Percentiles rank a stretch among this genome's conserved stretches.
Evolutionary conservation across 768 basidiomycete species (phyloP).

Genomic region (Sarcodon aspratus): DNA sequence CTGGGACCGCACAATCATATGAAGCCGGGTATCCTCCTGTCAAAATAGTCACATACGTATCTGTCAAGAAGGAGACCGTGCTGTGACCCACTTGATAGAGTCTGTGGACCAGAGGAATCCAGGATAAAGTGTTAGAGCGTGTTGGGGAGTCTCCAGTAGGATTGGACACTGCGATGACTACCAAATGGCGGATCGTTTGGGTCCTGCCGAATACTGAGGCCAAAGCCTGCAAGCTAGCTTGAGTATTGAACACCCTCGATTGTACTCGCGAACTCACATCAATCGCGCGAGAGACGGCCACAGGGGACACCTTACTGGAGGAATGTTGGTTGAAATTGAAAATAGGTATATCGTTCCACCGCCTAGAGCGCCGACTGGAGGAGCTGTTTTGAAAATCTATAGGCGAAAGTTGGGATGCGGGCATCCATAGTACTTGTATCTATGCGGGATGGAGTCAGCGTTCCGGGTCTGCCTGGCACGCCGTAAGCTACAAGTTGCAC

Average conservation of each 20-base stretch:
- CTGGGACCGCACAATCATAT: slow-evolving; percentile 39
- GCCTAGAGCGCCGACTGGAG: not conserved
- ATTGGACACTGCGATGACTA: slow-evolving; percentile 41
- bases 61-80: slow-evolving; percentile 29
- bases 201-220: slow-evolving; percentile 1
- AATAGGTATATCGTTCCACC: slow-evolving; percentile 9
- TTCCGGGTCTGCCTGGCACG: too few species aligned
- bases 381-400: slow-evolving; percentile 3
- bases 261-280: slow-evolving; percentile 5
- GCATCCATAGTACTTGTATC: slow-evolving; percentile 16
- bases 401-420: slow-evolving; percentile 8
- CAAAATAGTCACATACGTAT: slow-evolving; percentile 16
- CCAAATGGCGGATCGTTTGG: slow-evolving; percentile 32
- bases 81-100: slow-evolving; percentile 13
- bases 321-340: slow-evolving; percentile 7
- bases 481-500: slow-evolving; percentile 1
- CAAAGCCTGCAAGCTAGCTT: slow-evolving; percentile 5
- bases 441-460: slow-evolving; percentile 1
- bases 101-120: slow-evolving; percentile 7
- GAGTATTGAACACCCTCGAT: not conserved
- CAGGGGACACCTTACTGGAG: slow-evolving; percentile 8
- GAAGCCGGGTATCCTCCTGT: slow-evolving; percentile 45
- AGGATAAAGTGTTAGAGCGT: not conserved
- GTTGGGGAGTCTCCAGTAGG: slow-evolving; percentile 20
- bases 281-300: slow-evolving; percentile 8